phyloP scores from a whole-genome alignment of 2,329 filamentous ascomycete genomes.

The Parasarocladium wereldwijsianum region DNA sequence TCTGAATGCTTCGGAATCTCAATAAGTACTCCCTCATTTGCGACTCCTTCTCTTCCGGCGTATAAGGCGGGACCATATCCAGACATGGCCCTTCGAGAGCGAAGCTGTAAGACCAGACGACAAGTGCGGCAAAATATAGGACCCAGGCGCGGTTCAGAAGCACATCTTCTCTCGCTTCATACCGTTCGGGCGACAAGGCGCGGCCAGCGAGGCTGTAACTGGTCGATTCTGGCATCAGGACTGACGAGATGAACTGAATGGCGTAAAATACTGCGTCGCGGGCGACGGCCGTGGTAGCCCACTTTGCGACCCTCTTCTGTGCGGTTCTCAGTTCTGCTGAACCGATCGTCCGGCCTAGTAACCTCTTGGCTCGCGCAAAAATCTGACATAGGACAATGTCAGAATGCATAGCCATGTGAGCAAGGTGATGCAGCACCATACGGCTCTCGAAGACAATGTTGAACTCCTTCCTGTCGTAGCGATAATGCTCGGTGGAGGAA shows the following conservation, averaged over 20 bases:
- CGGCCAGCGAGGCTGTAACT: conserved; percentile 2
- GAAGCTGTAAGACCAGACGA: conserved; percentile 92
- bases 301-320: conserved; percentile 70
- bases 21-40: conserved; percentile 72
- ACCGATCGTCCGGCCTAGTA: conserved; percentile 76
- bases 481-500: conserved; percentile 35
- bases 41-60: conserved; percentile 48
- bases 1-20: conserved; percentile 54
- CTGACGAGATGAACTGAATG: conserved; percentile 73
- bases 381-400: conserved; percentile 97
- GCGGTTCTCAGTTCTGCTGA: conserved; percentile 67
- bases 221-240: conserved; percentile 44
- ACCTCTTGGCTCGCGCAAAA: conserved; percentile 72
- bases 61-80: conserved; percentile 34
- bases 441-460: conserved; percentile 68
- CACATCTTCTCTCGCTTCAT: conserved; percentile 76
- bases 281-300: conserved; percentile 79
- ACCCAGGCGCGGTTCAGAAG: conserved; percentile 90
- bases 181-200: conserved; percentile 26
- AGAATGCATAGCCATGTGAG: conserved; percentile 96
- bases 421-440: conserved; percentile 80
- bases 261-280: conserved; percentile 89
- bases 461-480: conserved; percentile 44
- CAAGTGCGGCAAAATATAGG: conserved; percentile 78
- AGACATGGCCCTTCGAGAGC: conserved; percentile 70